Evolutionary conservation across 257 asterid genomes (phyloP).

Genomic region (Lycium ferocissimum): DNA sequence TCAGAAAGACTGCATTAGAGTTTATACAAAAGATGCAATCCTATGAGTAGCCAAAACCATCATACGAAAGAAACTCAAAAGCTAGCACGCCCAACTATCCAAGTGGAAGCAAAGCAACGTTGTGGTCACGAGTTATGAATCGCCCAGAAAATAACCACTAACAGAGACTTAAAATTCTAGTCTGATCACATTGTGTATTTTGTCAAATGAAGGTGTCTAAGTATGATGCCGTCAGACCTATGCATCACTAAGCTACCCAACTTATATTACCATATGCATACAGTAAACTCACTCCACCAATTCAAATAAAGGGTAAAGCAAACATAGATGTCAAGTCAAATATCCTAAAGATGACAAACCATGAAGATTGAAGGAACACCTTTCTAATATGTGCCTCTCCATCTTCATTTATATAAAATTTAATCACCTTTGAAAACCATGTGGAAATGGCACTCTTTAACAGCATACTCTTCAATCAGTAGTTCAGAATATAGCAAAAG

Average conservation of each 20-base stretch:
- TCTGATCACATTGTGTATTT: background rate
- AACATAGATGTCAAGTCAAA: background rate
- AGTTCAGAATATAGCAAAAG: background rate
- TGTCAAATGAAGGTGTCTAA: background rate
- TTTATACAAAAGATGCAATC: background rate
- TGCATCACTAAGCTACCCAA: background rate
- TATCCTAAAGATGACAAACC: no score
- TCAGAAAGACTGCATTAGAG: background rate
- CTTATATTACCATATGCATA: background rate
- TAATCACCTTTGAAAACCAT: background rate
- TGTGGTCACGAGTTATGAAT: background rate
- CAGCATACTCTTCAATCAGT: no score
- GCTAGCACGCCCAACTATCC: background rate
- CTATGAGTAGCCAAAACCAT: background rate
- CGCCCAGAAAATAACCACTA: no score
- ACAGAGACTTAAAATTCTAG: background rate
- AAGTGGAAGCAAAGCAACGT: background rate
- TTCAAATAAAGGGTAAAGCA: background rate
- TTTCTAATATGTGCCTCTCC: background rate
- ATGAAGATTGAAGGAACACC: background rate
- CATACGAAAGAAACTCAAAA: no score
- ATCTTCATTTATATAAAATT: background rate
- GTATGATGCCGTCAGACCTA: background rate
- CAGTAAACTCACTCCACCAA: background rate
- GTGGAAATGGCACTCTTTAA: background rate